Percentiles rank a stretch among this genome's conserved stretches.
Conservation (phyloP, 768 basidiomycete genomes). For the Tephrocybe sp. region DNA sequence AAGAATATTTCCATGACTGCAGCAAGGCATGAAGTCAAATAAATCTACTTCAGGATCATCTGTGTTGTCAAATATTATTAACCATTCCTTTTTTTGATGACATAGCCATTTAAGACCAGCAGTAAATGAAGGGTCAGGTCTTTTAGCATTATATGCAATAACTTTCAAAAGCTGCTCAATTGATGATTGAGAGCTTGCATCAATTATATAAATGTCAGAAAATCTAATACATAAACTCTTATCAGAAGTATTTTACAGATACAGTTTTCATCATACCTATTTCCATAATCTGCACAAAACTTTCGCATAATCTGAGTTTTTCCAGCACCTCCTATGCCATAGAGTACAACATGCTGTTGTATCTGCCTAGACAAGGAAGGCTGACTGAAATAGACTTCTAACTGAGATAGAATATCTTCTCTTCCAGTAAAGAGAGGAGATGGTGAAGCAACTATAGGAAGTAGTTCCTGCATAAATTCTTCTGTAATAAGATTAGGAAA, state of each 20-base stretch:
- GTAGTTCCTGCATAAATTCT: neutral
- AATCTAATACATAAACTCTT: neutral
- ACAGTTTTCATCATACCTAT: neutral
- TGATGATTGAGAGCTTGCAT: neutral
- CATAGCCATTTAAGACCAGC: neutral
- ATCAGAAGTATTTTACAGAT: neutral
- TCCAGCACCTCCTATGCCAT: neutral
- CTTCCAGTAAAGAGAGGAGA: neutral
- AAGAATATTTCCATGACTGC: conserved; percentile 7
- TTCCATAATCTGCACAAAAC: neutral
- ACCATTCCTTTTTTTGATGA: neutral
- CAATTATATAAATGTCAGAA: neutral
- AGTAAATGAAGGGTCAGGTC: neutral
- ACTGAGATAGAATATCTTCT: neutral
- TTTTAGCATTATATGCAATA: neutral
- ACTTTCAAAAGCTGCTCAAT: neutral
- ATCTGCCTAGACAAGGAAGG: neutral
- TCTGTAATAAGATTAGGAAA: neutral
- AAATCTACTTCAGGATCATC: neutral
- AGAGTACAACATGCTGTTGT: neutral
- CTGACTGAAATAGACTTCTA: neutral
- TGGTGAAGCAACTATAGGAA: neutral
- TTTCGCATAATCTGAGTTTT: neutral
- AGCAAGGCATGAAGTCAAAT: neutral
- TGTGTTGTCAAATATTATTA: neutral